A percentile compares a stretch with the other conserved stretches of the same genome.
Conservation (phyloP, 768 basidiomycete genomes). For the Clitopilus hobsonii region DNA sequence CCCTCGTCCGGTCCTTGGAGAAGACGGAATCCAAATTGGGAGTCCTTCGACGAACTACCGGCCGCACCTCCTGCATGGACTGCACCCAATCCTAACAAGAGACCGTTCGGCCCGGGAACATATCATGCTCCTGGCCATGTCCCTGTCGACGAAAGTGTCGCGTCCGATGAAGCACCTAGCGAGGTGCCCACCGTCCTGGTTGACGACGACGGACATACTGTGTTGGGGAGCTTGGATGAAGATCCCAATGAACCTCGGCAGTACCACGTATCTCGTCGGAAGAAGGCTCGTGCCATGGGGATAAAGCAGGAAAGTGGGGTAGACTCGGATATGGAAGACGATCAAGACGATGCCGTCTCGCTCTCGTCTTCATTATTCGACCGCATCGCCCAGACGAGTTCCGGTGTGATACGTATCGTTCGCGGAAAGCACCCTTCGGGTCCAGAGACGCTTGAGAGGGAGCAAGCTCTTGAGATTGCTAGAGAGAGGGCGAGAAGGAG, state of each 20-base stretch:
- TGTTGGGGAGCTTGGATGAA: slow-evolving; percentile 9
- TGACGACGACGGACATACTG: slow-evolving; percentile 19
- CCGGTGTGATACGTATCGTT: background rate
- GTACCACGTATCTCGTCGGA: background rate
- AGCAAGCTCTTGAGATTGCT: background rate
- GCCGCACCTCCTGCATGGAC: background rate
- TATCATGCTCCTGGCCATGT: background rate
- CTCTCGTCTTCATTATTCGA: background rate
- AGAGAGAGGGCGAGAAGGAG: background rate
- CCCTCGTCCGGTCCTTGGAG: background rate
- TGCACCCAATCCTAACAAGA: background rate
- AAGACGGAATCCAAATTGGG: background rate
- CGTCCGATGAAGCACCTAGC: background rate
- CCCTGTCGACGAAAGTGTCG: background rate
- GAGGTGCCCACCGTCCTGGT: slow-evolving; percentile 19
- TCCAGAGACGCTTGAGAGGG: background rate
- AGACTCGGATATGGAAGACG: background rate
- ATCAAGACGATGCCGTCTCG: background rate
- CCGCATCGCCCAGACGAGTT: background rate
- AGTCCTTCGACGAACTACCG: background rate
- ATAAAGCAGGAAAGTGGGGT: background rate
- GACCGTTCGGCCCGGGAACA: background rate
- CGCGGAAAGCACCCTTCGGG: background rate
- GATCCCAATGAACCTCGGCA: background rate
- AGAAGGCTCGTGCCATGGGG: slow-evolving; percentile 1